phyloP scores from a whole-genome alignment of 2,329 filamentous ascomycete genomes.

The Pestalotiopsis sp. region DNA sequence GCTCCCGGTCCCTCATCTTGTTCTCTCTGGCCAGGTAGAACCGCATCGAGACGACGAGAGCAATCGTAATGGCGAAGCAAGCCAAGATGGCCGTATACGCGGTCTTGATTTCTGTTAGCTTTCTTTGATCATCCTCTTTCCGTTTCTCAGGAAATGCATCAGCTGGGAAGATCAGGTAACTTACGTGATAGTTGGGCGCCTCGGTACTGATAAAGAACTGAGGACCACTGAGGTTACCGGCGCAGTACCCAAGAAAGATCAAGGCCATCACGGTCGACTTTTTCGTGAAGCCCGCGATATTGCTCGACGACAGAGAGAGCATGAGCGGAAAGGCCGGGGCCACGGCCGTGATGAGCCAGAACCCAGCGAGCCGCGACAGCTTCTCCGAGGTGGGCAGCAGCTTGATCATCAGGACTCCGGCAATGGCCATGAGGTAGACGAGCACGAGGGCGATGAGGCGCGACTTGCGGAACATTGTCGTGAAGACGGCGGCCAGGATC shows the following conservation, averaged over 20 bases:
- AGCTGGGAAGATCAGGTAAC: neutral
- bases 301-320: conserved; percentile 56
- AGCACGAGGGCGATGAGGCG: conserved; percentile 65
- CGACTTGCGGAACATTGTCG: conserved; percentile 60
- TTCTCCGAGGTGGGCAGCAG: neutral
- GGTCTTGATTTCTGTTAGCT: conserved; percentile 28
- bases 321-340: conserved; percentile 56
- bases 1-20: conserved; percentile 36
- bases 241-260: conserved; percentile 56
- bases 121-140: neutral
- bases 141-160: neutral
- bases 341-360: conserved; percentile 64
- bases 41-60: conserved; percentile 45
- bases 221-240: conserved; percentile 57
- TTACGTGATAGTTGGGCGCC: conserved; percentile 46
- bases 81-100: conserved; percentile 58
- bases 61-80: conserved; percentile 53
- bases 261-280: conserved; percentile 61
- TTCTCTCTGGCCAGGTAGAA: conserved; percentile 51
- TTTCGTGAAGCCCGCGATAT: conserved; percentile 59
- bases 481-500: conserved; percentile 65
- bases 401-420: conserved; percentile 68
- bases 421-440: conserved; percentile 73
- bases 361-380: conserved; percentile 55
- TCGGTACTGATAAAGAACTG: conserved; percentile 54